Evolutionary conservation across 1,139 yeast genomes (phyloP), one percentile per base, ranked within the genome.

Genomic region (Hansenula sp.): DNA sequence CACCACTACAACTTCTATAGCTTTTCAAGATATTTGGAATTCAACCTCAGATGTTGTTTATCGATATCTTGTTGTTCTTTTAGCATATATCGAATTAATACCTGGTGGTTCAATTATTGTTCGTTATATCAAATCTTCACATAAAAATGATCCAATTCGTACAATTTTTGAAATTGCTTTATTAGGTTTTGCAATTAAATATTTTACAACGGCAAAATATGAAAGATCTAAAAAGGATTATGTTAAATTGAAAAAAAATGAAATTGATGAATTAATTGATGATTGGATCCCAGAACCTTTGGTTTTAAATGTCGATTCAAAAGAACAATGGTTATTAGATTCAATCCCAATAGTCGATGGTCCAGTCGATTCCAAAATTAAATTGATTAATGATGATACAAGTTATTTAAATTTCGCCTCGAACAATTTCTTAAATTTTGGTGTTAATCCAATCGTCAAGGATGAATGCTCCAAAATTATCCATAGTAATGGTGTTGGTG

Each of bases 201-300:
- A 93, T 67, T 90, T 91, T 58, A 70, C 91, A 45, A 77, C 94
- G 17, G 80, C 93, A 29, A 88, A 88, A 65, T 85, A 84, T 60
- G 83, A 91, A 53, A 85, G 83, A 53, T 83, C 84, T 58, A 85
- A 85, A 65, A 76, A 82, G 39, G 89, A 84, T 54, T 75, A 80
- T 50, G 85, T 88, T 45, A 72, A 72, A 52, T 74, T 93, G 48
- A 70, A 81, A 9, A 70, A 74, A 36, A 70, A 68, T 42, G 99
- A 93, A 61, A 74, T 89, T 33, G 95, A 91, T 55, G 95, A 86
- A 46, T 74, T 93, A 49, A 79, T 88, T 44, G 84, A 78, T 21
- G 98, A 91, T 50, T 93, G 99, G 99, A 76, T 76, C 46, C 98
- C 99, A 0, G 93, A 80, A 57, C 88, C 96, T 1, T 66, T 93